Conservation (phyloP, 2,329 filamentous ascomycete species). For the Teratosphaeria zuluensis region DNA sequence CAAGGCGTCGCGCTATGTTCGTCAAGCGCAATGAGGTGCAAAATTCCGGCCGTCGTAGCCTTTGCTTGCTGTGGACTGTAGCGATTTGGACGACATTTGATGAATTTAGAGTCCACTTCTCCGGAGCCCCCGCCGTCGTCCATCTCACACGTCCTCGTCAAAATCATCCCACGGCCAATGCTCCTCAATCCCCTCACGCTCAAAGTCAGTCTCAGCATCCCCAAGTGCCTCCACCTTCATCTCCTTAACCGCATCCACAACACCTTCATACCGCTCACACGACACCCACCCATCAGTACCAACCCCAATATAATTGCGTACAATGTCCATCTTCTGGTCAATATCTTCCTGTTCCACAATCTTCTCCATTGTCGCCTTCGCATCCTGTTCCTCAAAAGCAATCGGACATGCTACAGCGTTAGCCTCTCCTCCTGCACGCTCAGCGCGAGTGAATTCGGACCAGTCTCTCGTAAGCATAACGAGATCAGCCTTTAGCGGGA, state of each 20-base stretch:
- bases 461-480: constrained; percentile 7
- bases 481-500: constrained; percentile 15
- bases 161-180: constrained; percentile 22
- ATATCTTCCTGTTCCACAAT: constrained; percentile 12
- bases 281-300: constrained; percentile 17
- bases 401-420: constrained; percentile 8
- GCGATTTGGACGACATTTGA: too few relatives aligned
- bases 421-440: background rate
- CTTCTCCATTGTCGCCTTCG: constrained; percentile 14
- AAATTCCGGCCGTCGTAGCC: too few relatives aligned
- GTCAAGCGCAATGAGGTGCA: too few relatives aligned
- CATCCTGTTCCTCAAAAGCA: constrained; percentile 7
- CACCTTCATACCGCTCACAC: constrained; percentile 13
- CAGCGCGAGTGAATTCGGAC: constrained; percentile 2
- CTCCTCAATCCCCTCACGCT: constrained; percentile 7
- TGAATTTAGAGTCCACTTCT: too few relatives aligned
- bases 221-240: constrained; percentile 17
- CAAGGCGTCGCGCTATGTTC: too few relatives aligned
- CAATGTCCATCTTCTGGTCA: constrained; percentile 17
- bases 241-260: constrained; percentile 8
- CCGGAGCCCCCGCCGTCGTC: too few relatives aligned
- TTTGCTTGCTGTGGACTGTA: too few relatives aligned
- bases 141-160: constrained; percentile 18
- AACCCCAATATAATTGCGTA: constrained; percentile 11
- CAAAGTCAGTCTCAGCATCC: constrained; percentile 10